Conservation (phyloP, 2,329 filamentous ascomycete species). For the Aspergillus sp. region DNA sequence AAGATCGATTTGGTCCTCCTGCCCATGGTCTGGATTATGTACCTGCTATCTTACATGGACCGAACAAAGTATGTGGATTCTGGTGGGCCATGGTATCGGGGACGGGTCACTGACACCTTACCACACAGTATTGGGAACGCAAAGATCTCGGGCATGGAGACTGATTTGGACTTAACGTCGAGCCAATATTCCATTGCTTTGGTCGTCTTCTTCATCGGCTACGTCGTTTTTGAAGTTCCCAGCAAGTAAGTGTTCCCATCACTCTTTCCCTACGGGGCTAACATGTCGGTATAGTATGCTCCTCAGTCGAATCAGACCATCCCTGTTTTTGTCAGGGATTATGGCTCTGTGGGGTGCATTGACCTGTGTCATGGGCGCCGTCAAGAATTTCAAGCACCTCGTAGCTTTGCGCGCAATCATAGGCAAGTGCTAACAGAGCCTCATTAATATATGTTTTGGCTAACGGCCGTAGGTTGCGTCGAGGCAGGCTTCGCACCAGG, state of each 20-base stretch:
- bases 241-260: conserved; percentile 34
- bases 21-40: conserved; percentile 47
- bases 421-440: neutral
- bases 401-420: conserved; percentile 35
- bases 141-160: conserved; percentile 19
- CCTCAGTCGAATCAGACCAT: conserved; percentile 44
- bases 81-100: neutral
- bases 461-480: conserved; percentile 11
- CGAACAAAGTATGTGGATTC: conserved; percentile 14
- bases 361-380: conserved; percentile 46
- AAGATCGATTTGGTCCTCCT: conserved; percentile 41
- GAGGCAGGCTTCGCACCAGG: conserved; percentile 21
- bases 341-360: conserved; percentile 50
- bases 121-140: conserved; percentile 18
- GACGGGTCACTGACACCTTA: neutral
- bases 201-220: conserved; percentile 50
- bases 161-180: conserved; percentile 19
- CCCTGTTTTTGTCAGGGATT: conserved; percentile 45
- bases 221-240: conserved; percentile 49
- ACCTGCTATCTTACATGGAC: conserved; percentile 42
- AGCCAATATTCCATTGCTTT: conserved; percentile 46
- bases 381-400: conserved; percentile 43
- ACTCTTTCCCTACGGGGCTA: neutral
- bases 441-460: neutral
- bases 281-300: conserved; percentile 27